Percentiles rank a stretch among this genome's conserved stretches.
phyloP scores from a whole-genome alignment of 2,329 filamentous ascomycete genomes.

The Fusarium sp. region DNA sequence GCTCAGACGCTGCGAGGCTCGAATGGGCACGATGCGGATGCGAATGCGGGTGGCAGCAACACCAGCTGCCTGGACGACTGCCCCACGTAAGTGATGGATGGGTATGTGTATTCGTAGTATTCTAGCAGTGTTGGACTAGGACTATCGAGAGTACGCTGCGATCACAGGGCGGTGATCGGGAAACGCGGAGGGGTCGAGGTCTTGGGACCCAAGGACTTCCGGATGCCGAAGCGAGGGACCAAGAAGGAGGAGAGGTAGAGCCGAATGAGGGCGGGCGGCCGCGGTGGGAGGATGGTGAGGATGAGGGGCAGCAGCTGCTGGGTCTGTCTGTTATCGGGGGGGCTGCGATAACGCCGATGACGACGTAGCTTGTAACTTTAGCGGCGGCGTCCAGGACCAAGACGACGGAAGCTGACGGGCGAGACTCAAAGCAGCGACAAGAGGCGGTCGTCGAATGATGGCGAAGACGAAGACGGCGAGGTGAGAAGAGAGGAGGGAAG shows the following conservation, averaged over 20 bases:
- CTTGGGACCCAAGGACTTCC: slow-evolving; percentile 39
- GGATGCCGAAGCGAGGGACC: slow-evolving; percentile 25
- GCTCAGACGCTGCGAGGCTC: slow-evolving; percentile 13
- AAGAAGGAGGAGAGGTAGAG: slow-evolving; percentile 19
- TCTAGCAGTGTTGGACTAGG: slow-evolving; percentile 44
- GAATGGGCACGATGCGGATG: slow-evolving; percentile 15
- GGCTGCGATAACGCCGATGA: slow-evolving; percentile 45
- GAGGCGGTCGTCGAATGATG: not conserved
- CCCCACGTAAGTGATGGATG: slow-evolving; percentile 24
- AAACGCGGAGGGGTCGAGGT: slow-evolving; percentile 38
- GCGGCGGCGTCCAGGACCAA: slow-evolving; percentile 35
- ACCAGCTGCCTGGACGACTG: slow-evolving; percentile 24
- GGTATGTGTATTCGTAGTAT: slow-evolving; percentile 41
- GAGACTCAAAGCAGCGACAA: not conserved
- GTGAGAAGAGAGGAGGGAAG: not conserved
- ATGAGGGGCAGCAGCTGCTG: slow-evolving; percentile 36
- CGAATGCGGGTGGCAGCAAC: slow-evolving; percentile 10
- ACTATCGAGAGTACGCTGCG: slow-evolving; percentile 46
- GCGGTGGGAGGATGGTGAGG: slow-evolving; percentile 17
- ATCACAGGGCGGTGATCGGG: slow-evolving; percentile 41
- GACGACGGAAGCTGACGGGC: slow-evolving; percentile 14
- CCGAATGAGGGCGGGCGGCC: slow-evolving; percentile 17
- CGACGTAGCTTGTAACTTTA: slow-evolving; percentile 40
- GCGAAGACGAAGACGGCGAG: not conserved
- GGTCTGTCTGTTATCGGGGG: slow-evolving; percentile 42